Evolutionary conservation across 2,329 filamentous ascomycete species (phyloP).

Genomic region (Dryadomyces sulphureus): DNA sequence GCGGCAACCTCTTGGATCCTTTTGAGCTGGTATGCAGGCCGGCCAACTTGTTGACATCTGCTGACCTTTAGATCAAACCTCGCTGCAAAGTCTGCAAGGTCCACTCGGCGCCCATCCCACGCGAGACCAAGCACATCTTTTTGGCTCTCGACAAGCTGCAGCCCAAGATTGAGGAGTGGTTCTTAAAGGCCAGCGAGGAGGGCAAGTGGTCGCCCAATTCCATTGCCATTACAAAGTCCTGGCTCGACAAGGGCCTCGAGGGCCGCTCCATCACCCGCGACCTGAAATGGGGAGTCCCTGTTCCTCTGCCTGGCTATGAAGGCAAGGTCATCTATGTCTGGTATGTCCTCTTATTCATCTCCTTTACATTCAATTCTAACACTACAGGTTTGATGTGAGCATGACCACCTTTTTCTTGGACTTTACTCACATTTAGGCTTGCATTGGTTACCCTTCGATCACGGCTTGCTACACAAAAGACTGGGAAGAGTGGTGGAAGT

Average conservation of each 20-base stretch:
- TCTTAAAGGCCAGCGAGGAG: conserved; percentile 54
- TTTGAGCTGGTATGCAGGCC: conserved; percentile 35
- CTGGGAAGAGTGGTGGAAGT: conserved; percentile 92
- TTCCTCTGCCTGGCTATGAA: conserved; percentile 36
- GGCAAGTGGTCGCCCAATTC: conserved; percentile 67
- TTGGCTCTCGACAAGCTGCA: conserved; percentile 76
- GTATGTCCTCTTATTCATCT: conserved; percentile 5
- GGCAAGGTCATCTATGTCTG: conserved; percentile 71
- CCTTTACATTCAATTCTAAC: neutral
- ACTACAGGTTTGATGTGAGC: conserved; percentile 6
- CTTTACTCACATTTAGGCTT: conserved; percentile 45
- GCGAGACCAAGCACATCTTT: conserved; percentile 82
- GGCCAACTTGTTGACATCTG: neutral
- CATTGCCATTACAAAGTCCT: conserved; percentile 61
- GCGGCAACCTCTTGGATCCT: conserved; percentile 56
- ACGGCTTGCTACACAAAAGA: conserved; percentile 70
- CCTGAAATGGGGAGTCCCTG: conserved; percentile 69
- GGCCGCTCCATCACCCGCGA: conserved; percentile 84
- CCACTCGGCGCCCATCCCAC: conserved; percentile 61
- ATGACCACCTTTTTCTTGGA: neutral
- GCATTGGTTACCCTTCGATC: conserved; percentile 91
- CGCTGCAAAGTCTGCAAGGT: conserved; percentile 97
- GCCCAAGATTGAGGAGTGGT: conserved; percentile 63
- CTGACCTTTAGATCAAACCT: conserved; percentile 46
- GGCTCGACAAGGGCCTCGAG: conserved; percentile 73